Evolutionary conservation across 2,329 filamentous ascomycete species (phyloP).

Genomic region (Chaetomiaceae sp.): DNA sequence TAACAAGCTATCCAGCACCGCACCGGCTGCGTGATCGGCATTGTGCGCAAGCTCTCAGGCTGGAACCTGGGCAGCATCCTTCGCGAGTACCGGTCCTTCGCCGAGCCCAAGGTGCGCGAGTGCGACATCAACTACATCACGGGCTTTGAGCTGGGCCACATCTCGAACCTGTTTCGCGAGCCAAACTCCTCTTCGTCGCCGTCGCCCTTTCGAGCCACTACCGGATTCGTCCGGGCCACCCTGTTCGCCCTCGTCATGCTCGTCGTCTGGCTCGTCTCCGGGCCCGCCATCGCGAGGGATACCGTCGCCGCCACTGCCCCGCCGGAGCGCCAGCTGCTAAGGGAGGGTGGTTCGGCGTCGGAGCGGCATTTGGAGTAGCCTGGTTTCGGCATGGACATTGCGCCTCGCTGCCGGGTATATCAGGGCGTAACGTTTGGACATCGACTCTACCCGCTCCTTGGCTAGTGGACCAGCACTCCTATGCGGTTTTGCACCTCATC

Average conservation of each 20-base stretch:
- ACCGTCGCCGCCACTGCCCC: constrained; percentile 27
- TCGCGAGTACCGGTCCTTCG: constrained; percentile 68
- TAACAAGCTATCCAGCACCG: constrained; percentile 55
- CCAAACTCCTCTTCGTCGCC: too few relatives aligned
- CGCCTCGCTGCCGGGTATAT: too few relatives aligned
- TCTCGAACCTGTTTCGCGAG: constrained; percentile 32
- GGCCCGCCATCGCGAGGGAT: constrained; percentile 28
- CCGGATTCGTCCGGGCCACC: constrained; percentile 41
- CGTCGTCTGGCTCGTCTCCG: constrained; percentile 41
- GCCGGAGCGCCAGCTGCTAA: background rate
- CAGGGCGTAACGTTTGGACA: too few relatives aligned
- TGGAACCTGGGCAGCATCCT: constrained; percentile 61
- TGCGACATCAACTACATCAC: constrained; percentile 57
- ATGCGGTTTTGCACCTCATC: too few relatives aligned
- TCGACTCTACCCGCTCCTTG: too few relatives aligned
- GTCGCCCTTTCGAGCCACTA: constrained; percentile 29
- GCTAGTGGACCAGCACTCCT: too few relatives aligned
- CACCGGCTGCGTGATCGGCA: constrained; percentile 82
- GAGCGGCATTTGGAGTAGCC: too few relatives aligned
- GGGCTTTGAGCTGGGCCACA: constrained; percentile 42
- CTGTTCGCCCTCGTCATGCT: constrained; percentile 41
- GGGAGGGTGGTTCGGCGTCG: background rate
- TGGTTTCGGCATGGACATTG: background rate
- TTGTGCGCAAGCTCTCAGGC: constrained; percentile 68
- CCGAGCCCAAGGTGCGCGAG: constrained; percentile 55